A percentile compares a stretch with the other conserved stretches of the same genome.
These are phyloP conservation scores for Ogataea glucozyma DNA, from an alignment of 805 yeast species.

Conservation along the genomic window DNA sequence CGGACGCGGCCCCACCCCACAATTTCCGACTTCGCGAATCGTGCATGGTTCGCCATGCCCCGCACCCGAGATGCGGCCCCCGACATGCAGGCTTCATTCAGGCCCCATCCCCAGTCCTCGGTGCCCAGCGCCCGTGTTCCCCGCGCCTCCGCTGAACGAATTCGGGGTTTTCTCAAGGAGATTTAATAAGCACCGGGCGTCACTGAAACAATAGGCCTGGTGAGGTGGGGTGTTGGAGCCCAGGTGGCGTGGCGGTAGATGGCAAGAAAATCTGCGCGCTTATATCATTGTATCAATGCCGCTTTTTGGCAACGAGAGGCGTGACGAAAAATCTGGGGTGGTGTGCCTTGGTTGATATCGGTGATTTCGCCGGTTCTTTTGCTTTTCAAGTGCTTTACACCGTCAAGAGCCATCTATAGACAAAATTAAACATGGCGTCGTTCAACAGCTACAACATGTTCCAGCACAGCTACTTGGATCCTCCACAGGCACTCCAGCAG, in stretches of 20 bases:
- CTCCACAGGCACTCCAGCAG: no score
- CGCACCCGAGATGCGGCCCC: conserved; percentile 4
- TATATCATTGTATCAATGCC: no score
- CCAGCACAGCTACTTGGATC: no score
- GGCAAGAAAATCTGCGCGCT: not conserved
- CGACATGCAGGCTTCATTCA: no score
- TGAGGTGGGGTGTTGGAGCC: conserved; percentile 2
- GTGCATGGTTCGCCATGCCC: not conserved
- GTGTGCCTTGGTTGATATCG: not conserved
- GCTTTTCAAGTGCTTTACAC: no score
- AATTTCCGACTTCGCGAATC: not conserved
- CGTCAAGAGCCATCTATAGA: no score
- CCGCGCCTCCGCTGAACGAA: no score
- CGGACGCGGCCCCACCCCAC: conserved; percentile 7
- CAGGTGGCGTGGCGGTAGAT: conserved; percentile 1
- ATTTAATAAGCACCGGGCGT: no score
- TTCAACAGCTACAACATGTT: conserved; percentile 16
- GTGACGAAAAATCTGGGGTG: not conserved
- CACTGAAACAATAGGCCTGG: not conserved
- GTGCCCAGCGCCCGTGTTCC: no score
- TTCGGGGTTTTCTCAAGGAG: conserved; percentile 1
- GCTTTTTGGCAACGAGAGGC: no score
- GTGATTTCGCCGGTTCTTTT: not conserved
- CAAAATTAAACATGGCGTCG: conserved; percentile 8
- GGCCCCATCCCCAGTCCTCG: conserved; percentile 7